Evolutionary conservation across 257 asterid genomes (phyloP), one percentile per base, ranked within the genome.

Genomic region (Solanum sejunctum): DNA sequence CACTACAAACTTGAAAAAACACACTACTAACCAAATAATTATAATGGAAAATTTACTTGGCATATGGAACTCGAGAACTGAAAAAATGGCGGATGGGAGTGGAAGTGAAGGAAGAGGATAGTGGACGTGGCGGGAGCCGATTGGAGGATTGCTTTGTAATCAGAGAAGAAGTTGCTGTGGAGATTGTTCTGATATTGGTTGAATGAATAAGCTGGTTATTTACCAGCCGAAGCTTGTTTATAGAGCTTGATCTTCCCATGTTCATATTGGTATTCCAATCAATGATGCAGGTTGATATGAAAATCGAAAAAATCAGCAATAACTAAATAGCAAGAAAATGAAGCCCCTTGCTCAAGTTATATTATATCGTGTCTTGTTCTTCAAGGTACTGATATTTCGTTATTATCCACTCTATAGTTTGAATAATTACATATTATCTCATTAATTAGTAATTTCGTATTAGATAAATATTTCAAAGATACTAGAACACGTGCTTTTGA

Each of bases 81-180:
- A 95, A 92, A 86, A 93, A 70, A 58, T 92, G 91, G 82, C 98
- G 97, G 84, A 91, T 90, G 79, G 94, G 18, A 77, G 89, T 16
- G 83, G 84, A 77, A 69, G 77, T 17, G 52, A 90, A 89, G 28
- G 89, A 84, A 12, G 89, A 58, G 45, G 83, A 69, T 36, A 8
- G 89, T 77, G 45, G 84, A 56, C 56, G 84, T 8, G 89, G 89
- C 58, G 88, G 87, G 20, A 49, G 72, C 66, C 32, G 85, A 72
- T 60, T 55, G 86, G 87, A 58, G 23, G 92, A 84, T 7, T 75
- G 89, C 21, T 85, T 84, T 73, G 91, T 90, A 12, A 88, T 86
- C 45, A 87, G 89, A 84, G 95, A 96, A 84, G 93, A 94, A 39
- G 86, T 86, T 47, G 90, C 86, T 39, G 93, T 92, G 75, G 96